Evolutionary conservation across 306 rosid species (phyloP).

Genomic region (Quercus robur): DNA sequence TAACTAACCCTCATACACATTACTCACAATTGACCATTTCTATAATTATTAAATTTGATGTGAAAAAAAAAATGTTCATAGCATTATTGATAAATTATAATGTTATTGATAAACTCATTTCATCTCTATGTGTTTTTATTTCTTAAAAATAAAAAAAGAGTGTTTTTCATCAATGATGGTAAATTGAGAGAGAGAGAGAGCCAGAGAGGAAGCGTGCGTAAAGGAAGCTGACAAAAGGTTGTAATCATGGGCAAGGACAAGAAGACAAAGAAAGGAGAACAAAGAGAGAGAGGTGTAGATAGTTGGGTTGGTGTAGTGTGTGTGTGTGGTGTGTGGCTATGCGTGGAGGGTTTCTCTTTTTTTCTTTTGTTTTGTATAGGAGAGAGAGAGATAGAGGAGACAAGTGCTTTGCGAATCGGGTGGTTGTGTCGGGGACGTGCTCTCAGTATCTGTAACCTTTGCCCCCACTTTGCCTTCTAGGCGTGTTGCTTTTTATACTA

Average conservation of each 20-base stretch:
- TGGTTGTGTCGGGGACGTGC: conserved; percentile 60
- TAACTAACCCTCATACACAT: too few relatives aligned
- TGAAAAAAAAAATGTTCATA: too few relatives aligned
- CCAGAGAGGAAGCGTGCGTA: conserved; percentile 47
- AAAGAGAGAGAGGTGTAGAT: neutral
- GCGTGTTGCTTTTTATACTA: neutral
- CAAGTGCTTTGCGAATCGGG: conserved; percentile 22
- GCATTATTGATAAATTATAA: too few relatives aligned
- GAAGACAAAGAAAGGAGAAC: conserved; percentile 3
- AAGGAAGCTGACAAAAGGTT: conserved; percentile 57
- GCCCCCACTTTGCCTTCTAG: neutral
- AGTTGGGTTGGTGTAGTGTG: neutral
- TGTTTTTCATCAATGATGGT: neutral
- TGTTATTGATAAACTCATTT: too few relatives aligned
- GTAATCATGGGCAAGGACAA: neutral
- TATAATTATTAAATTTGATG: too few relatives aligned
- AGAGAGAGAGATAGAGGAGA: neutral
- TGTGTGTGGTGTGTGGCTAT: too few relatives aligned
- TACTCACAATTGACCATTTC: too few relatives aligned
- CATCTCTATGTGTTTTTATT: too few relatives aligned
- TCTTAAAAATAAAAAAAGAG: too few relatives aligned
- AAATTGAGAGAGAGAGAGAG: neutral
- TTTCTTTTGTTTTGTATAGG: neutral
- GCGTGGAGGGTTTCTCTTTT: neutral
- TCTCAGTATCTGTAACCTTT: conserved; percentile 7